Percentiles rank a stretch among this genome's conserved stretches.
Evolutionary conservation across 768 basidiomycete species (phyloP).

Genomic region (Collybiopsis luxurians): DNA sequence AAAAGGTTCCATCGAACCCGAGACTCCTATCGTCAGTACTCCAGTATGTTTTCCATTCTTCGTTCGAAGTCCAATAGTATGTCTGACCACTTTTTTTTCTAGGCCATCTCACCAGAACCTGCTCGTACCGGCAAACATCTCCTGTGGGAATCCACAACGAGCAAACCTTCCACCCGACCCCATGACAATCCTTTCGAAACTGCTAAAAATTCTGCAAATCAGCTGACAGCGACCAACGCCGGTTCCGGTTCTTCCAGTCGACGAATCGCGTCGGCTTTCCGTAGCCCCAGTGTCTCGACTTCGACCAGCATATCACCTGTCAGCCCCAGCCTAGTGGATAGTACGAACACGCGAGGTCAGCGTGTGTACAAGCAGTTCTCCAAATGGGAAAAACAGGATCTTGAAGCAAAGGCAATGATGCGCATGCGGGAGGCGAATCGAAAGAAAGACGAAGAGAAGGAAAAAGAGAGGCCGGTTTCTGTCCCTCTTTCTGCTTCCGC

Average conservation of each 20-base stretch:
- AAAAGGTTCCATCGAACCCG: conserved; percentile 39
- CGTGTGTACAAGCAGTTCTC: conserved; percentile 35
- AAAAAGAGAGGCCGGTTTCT: conserved; percentile 27
- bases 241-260: conserved; percentile 43
- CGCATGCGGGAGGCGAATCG: conserved; percentile 55
- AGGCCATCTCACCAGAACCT: conserved; percentile 17
- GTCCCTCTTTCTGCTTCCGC: conserved; percentile 21
- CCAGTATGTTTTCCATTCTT: conserved; percentile 24
- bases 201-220: conserved; percentile 21
- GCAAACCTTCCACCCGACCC: conserved; percentile 32
- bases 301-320: neutral
- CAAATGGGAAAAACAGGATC: conserved; percentile 86
- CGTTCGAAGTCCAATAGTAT: conserved; percentile 11
- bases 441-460: conserved; percentile 43
- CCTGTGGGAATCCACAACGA: conserved; percentile 61
- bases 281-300: conserved; percentile 22
- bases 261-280: conserved; percentile 40
- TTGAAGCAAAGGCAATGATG: conserved; percentile 77
- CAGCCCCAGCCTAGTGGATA: conserved; percentile 40
- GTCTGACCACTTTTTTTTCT: neutral
- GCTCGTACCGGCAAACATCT: conserved; percentile 56
- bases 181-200: conserved; percentile 20
- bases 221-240: conserved; percentile 39
- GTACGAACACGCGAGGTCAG: conserved; percentile 43
- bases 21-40: conserved; percentile 27